A percentile compares a stretch with the other conserved stretches of the same genome.
Conservation (phyloP, 1,284 basidiomycete genomes). For the Trichosporon coremiiforme region DNA sequence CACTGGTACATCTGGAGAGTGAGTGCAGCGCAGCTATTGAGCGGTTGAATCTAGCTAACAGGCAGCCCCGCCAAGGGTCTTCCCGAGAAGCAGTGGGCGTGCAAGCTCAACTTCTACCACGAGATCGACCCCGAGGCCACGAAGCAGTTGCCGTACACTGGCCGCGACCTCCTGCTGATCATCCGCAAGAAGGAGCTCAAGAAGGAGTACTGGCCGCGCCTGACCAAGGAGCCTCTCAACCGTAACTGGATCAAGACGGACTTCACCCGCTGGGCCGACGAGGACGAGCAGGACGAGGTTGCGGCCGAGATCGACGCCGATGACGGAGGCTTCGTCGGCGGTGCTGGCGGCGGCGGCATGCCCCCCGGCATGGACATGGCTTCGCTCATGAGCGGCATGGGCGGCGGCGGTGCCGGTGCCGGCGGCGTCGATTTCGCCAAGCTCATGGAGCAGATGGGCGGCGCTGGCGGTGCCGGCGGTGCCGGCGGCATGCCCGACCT, state of each 20-base stretch:
- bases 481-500: slow-evolving; percentile 49
- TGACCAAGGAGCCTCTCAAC: slow-evolving; percentile 76
- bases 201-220: slow-evolving; percentile 81
- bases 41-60: neutral
- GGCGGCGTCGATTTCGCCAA: slow-evolving; percentile 59
- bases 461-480: slow-evolving; percentile 56
- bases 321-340: slow-evolving; percentile 45
- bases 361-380: slow-evolving; percentile 39
- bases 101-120: slow-evolving; percentile 70
- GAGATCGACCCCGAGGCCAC: slow-evolving; percentile 77
- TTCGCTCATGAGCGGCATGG: slow-evolving; percentile 53
- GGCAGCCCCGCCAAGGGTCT: slow-evolving; percentile 61
- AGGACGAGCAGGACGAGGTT: slow-evolving; percentile 82
- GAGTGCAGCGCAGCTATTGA: slow-evolving; percentile 45
- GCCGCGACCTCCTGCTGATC: slow-evolving; percentile 67
- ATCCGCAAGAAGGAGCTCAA: slow-evolving; percentile 77
- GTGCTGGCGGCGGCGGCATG: slow-evolving; percentile 31
- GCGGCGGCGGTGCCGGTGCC: slow-evolving; percentile 57
- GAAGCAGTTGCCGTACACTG: slow-evolving; percentile 62
- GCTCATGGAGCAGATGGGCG: slow-evolving; percentile 55
- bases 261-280: slow-evolving; percentile 83
- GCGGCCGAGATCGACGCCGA: slow-evolving; percentile 28
- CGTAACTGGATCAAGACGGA: slow-evolving; percentile 83
- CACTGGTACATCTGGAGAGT: slow-evolving; percentile 72
- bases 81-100: slow-evolving; percentile 68